Evolutionary conservation across 129 eudicot species (phyloP), one percentile per base, ranked within the genome.

Genomic region (Helianthus tuberosus): DNA sequence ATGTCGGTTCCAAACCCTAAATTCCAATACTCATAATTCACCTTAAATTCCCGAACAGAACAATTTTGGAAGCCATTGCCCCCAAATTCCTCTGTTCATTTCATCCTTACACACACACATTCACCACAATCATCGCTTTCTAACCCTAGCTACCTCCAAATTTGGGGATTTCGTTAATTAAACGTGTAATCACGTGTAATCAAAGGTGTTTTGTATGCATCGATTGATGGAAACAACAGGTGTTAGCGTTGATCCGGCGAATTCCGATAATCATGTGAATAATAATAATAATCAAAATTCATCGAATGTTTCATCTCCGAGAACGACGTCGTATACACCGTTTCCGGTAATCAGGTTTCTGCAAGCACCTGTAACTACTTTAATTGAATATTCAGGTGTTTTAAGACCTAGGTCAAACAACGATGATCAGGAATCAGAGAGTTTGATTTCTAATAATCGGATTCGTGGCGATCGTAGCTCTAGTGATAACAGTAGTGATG

Each of bases 281-380:
- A 76, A 69, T 9, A 68, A 48, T 53, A 43, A 43, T 9, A 68
- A 48, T 53, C n/a, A 75, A 14, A 58, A 51, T 75, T 61, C 71
- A 15, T 55, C 81, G 25, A 72, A 71, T 23, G 73, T 77, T 35
- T 11, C 73, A 23, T 66, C 79, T 10, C 76, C 84, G 52, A 65
- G 80, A 61, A 72, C 75, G 81, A 66, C 23, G 68, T 57, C 53
- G 79, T 63, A 66, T 46, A 61, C 63, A 75, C 90, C 54, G 49
- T 79, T 59, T 81, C 83, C 83, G n/a, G 41, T 79, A 15, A 72
- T 90, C n/a, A 77, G 93, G 52, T 87, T 85, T 65, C 51, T 90
- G 2, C 93, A 74, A 64, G 85, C 89, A 53, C 96, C 96, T 8
- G 80, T 90, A 2, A 78, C 93, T 6, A 76, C 93, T 64, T 27